A percentile compares a stretch with the other conserved stretches of the same genome.
phyloP scores from a whole-genome alignment of 257 asterid genomes.

The Capsicum baccatum region DNA sequence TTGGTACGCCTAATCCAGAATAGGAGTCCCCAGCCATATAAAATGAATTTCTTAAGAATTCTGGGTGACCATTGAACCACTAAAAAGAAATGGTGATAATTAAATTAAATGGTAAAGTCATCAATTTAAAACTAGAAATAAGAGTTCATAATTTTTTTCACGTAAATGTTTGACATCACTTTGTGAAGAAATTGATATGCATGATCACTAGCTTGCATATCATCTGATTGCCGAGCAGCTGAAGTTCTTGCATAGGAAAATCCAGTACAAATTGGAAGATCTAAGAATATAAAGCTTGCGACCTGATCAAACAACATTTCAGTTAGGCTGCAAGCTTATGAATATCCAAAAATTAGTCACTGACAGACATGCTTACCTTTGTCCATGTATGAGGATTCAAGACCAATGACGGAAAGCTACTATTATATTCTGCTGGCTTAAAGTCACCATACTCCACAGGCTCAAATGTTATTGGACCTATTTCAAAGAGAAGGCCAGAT shows the following conservation, averaged over 20 bases:
- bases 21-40: conserved; percentile 35
- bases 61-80: conserved; percentile 35
- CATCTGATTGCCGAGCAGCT: conserved; percentile 13
- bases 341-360: too few species aligned
- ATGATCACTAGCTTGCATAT: conserved; percentile 26
- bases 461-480: conserved; percentile 30
- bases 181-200: conserved; percentile 26
- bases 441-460: background rate
- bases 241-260: conserved; percentile 33
- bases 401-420: conserved; percentile 23
- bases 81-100: background rate
- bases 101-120: background rate
- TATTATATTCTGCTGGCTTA: conserved; percentile 21
- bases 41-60: conserved; percentile 27
- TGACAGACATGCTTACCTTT: background rate
- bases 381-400: conserved; percentile 6
- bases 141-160: background rate
- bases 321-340: background rate
- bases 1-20: conserved; percentile 33
- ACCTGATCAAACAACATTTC: background rate
- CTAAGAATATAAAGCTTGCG: conserved; percentile 28
- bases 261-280: conserved; percentile 22
- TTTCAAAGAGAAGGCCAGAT: conserved; percentile 35
- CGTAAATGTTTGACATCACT: background rate
- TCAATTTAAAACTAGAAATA: background rate